A percentile compares a stretch with the other conserved stretches of the same genome.
Conservation (phyloP, 441 rosid genomes). For the Geranium incanum region DNA sequence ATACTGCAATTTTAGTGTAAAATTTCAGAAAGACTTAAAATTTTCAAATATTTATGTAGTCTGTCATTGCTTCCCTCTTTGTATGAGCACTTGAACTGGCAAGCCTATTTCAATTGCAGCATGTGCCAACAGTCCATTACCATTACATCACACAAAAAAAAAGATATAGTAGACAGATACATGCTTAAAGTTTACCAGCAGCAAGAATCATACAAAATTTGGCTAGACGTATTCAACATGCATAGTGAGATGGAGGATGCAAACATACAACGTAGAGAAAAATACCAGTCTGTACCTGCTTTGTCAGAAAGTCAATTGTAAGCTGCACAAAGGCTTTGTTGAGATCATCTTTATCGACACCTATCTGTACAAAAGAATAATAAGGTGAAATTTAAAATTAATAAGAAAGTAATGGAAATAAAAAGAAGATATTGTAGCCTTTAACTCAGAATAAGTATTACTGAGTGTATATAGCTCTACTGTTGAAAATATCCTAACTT, state of each 20-base stretch:
- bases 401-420: not conserved
- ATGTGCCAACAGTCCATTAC: not conserved
- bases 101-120: not conserved
- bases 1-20: not conserved
- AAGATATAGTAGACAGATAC: not conserved
- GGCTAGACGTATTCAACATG: not conserved
- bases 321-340: slow-evolving; percentile 70
- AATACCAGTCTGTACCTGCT: slow-evolving; percentile 47
- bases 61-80: slow-evolving; percentile 1
- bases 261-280: slow-evolving; percentile 8
- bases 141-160: not conserved
- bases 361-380: slow-evolving; percentile 45
- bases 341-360: slow-evolving; percentile 62
- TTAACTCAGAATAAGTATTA: not conserved
- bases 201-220: slow-evolving; percentile 7
- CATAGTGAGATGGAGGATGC: not conserved
- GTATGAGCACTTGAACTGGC: not conserved
- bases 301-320: slow-evolving; percentile 74
- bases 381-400: slow-evolving; percentile 16
- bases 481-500: not conserved
- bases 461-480: not conserved
- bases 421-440: slow-evolving; percentile 1
- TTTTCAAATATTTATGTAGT: not conserved
- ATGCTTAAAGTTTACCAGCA: not conserved
- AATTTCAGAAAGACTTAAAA: not conserved